Evolutionary conservation across 2,329 filamentous ascomycete species (phyloP), one percentile per base, ranked within the genome.

Genomic region (Xylariaceae sp.): DNA sequence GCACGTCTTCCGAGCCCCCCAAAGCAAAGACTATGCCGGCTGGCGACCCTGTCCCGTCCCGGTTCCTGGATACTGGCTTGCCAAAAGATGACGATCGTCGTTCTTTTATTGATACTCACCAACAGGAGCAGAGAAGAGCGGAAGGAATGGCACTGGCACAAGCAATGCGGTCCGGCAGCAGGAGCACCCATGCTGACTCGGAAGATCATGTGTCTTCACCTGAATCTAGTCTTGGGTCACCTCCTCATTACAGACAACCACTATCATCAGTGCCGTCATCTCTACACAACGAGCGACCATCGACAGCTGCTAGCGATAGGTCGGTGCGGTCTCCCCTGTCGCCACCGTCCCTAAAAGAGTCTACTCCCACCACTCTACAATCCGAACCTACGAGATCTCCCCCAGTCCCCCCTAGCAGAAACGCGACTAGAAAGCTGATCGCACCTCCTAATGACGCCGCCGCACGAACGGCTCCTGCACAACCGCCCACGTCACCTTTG

Each of bases 111-210:
- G 80, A 80, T 65, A 73, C 74, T 16, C 80, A 80, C 59, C 79
- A 77, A 63, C 80, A 80, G 3, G 73, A 85, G 63, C 84, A 85
- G 77, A 76, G 81, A 36, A 71, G 79, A 61, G 81, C 78, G 5
- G 83, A 86, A 65, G 83, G 80, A 2, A 74, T 75, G 62, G 82
- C 80, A 7, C 77, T 86, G 57, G 75, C 80, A 7, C 74, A 80
- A 54, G 80, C 80, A 5, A 65, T 71, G 13, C 70, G 73, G 32
- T 68, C 70, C 44, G 65, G 63, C 40, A 68, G 62, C 57, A 61
- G 56, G 26, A 65, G 68, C 63, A 56, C 70, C 57, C 60, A 67
- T 48, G 63, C 67, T 15, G 63, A 68, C 5, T 68, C 65, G 64
- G 66, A 69, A 10, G 67, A 67, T n/a, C 57, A 60, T 16, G 51